phyloP scores from a whole-genome alignment of 257 asterid species.

The Catharanthus roseus region DNA sequence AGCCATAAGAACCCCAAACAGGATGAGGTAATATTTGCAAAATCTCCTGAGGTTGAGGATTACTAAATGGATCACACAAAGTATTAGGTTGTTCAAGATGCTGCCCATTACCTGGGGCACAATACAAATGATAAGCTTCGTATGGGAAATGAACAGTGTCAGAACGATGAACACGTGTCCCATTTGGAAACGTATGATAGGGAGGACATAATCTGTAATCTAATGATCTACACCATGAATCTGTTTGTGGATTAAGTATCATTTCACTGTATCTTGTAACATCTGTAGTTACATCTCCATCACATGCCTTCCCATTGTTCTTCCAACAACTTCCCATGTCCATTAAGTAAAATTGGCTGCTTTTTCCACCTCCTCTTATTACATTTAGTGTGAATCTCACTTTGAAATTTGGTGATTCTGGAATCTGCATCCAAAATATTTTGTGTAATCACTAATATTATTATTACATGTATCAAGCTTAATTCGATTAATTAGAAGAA shows the following conservation, averaged over 20 bases:
- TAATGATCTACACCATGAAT: slow-evolving; percentile 51
- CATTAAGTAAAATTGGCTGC: slow-evolving; percentile 70
- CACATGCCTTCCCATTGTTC: slow-evolving; percentile 65
- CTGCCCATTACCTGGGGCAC: slow-evolving; percentile 57
- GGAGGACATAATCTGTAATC: slow-evolving; percentile 57
- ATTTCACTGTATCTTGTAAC: slow-evolving; percentile 80
- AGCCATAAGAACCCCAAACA: slow-evolving; percentile 76
- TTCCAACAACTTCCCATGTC: slow-evolving; percentile 98
- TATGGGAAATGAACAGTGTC: slow-evolving; percentile 50
- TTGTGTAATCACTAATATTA: neutral
- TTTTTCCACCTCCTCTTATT: slow-evolving; percentile 60
- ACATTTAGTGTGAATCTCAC: slow-evolving; percentile 68
- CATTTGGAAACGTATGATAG: slow-evolving; percentile 61
- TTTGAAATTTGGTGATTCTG: slow-evolving; percentile 72
- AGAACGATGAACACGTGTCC: slow-evolving; percentile 48
- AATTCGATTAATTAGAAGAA: neutral
- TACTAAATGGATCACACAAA: slow-evolving; percentile 68
- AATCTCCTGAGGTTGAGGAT: slow-evolving; percentile 88
- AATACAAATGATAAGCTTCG: slow-evolving; percentile 67
- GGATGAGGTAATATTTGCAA: slow-evolving; percentile 79
- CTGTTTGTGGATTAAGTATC: slow-evolving; percentile 62
- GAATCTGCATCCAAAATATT: slow-evolving; percentile 42
- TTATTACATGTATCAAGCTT: no score
- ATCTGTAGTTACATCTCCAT: slow-evolving; percentile 74
- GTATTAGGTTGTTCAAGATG: slow-evolving; percentile 41